These are phyloP conservation scores for Stevia rebaudiana DNA, from an alignment of 140 eudicot species.

Conservation along the genomic window DNA sequence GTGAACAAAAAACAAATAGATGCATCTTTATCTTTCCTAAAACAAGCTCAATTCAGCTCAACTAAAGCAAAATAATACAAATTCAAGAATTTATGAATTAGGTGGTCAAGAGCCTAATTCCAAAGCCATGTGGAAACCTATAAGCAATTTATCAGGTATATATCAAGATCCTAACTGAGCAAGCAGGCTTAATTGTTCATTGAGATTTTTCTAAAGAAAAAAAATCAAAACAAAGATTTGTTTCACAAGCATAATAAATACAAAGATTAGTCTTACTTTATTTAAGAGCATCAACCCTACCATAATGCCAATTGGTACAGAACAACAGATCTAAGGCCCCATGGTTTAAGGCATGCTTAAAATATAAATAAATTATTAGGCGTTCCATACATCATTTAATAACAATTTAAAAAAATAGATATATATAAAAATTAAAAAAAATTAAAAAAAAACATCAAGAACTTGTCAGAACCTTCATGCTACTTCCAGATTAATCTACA, in stretches of 20 bases:
- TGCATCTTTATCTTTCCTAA: not conserved
- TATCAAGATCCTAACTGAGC: conserved; percentile 14
- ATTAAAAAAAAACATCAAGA: conserved; percentile 20
- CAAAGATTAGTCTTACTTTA: not conserved
- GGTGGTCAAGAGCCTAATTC: not conserved
- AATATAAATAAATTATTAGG: conserved; percentile 4
- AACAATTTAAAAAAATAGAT: not conserved
- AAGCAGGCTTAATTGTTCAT: not conserved
- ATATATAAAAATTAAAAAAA: not conserved
- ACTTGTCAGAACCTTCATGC: conserved; percentile 22
- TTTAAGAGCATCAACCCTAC: conserved; percentile 13
- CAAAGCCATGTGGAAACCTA: not conserved
- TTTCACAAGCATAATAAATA: conserved; percentile 14
- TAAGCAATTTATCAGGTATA: conserved; percentile 2
- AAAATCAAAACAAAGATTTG: not conserved
- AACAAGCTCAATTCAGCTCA: conserved; percentile 18
- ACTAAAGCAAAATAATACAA: not conserved
- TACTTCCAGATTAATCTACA: conserved; percentile 34
- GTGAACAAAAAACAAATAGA: not conserved
- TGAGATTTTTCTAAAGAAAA: not conserved
- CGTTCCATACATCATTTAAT: conserved; percentile 7
- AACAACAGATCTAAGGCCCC: conserved; percentile 21
- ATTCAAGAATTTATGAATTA: conserved; percentile 4
- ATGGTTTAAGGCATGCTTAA: not conserved
- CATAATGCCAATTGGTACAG: conserved; percentile 7